Evolutionary conservation across 352 stramenopile genomes (phyloP), one percentile per base, ranked within the genome.

Genomic region (Pythium brachiatum): DNA sequence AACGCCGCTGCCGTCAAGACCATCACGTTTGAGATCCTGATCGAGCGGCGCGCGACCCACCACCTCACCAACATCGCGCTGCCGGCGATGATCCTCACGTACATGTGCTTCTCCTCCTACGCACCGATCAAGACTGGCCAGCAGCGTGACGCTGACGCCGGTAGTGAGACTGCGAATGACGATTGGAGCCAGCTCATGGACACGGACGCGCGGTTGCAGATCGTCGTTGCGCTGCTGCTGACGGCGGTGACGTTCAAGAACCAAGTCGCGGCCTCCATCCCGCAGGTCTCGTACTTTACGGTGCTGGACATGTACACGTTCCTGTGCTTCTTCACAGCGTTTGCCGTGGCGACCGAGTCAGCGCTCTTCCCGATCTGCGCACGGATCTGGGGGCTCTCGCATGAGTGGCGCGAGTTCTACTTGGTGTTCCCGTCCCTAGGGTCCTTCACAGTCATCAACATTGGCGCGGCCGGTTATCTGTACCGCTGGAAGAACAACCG

Each of bases 191-290:
- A 34, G 0, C 61, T 79, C 1, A 82, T 85, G 68, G 70, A 85
- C 43, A 85, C 70, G 36, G 70, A 72, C 23, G 72, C 80, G 9
- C 79, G 81, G 3, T 56, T 87, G 32, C 72, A 86, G 53, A 83
- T 86, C 58, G 79, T 85, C n/a, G 44, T 83, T 21, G 83, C 81
- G 21, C 53, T 90, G 68, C 44, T 90, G 41, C 60, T 90, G 47
- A 88, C 81, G 26, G 75, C 74, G 15, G 74, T 88, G 54, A 84
- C 75, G 32, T 88, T 87, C 68, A 90, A 90, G 64, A 79, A 70
- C 57, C 62, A 81, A n/a, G 76, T 88, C 1, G 69, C 72, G 20
- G 67, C 70, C 0, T 41, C 78, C 0, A 77, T 86, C 2, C 81
- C 81, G 15, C 74, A 87, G 47, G 76, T 90, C 15, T 83, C 79